These are phyloP conservation scores for Buxus sempervirens DNA, from an alignment of 164 flowering plant genomes.

Conservation along the genomic window DNA sequence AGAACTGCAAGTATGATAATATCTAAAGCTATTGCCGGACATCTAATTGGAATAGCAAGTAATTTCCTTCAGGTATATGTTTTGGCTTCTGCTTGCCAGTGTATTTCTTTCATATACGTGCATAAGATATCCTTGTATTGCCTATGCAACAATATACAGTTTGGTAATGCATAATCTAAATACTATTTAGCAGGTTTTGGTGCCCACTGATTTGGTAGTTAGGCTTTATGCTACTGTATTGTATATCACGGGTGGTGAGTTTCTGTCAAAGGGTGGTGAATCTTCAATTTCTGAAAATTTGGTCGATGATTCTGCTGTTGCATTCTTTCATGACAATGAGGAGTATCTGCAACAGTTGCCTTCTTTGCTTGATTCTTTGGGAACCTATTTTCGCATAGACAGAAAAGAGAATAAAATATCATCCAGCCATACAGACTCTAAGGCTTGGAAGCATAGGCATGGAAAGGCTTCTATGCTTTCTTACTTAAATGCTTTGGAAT, in stretches of 20 bases:
- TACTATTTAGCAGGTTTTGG: constrained; percentile 30
- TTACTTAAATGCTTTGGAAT: constrained; percentile 54
- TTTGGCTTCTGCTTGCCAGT: not conserved
- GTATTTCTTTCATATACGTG: not conserved
- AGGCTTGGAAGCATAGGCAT: constrained; percentile 16
- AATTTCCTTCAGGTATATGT: constrained; percentile 39
- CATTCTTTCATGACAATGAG: constrained; percentile 24
- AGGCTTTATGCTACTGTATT: constrained; percentile 61
- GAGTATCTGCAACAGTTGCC: constrained; percentile 30
- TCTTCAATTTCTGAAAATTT: constrained; percentile 8
- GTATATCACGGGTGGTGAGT: constrained; percentile 16
- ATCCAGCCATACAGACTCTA: constrained; percentile 2
- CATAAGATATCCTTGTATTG: no score
- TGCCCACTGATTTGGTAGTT: constrained; percentile 37
- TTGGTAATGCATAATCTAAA: constrained; percentile 2
- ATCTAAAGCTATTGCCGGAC: constrained; percentile 31
- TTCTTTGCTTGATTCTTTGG: constrained; percentile 23
- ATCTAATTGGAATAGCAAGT: constrained; percentile 31
- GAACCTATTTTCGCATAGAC: constrained; percentile 24
- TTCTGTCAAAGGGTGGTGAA: constrained; percentile 19
- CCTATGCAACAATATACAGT: no score
- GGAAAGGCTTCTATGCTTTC: constrained; percentile 26
- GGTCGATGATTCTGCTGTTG: constrained; percentile 14
- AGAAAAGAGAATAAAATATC: constrained; percentile 12
- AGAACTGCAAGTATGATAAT: constrained; percentile 23